Evolutionary conservation across 441 rosid species (phyloP).

Genomic region (Daphne laureola): DNA sequence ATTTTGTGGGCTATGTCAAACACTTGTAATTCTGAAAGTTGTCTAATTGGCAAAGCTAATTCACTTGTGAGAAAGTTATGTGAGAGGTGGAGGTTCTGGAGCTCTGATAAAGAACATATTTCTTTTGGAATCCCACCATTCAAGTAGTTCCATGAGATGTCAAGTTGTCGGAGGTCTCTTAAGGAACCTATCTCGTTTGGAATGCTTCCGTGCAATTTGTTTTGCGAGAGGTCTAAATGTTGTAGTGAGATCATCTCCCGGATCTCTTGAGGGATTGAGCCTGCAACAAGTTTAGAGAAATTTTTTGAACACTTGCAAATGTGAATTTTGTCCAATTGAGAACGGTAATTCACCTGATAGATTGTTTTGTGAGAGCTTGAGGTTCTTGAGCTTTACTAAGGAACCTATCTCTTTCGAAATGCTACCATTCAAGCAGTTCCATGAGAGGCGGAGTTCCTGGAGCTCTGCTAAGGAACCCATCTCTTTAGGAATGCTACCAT

Average conservation of each 20-base stretch:
- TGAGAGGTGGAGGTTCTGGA: no score
- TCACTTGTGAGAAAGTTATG: no score
- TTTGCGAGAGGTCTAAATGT: neutral
- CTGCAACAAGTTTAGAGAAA: neutral
- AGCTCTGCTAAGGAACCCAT: no score
- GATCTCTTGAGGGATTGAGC: neutral
- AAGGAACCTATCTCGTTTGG: neutral
- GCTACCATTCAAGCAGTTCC: neutral
- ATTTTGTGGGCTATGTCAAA: conserved; percentile 62
- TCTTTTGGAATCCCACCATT: neutral
- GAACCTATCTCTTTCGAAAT: neutral
- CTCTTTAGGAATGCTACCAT: neutral
- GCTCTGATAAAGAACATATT: neutral
- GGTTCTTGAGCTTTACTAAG: no score
- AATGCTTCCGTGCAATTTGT: conserved; percentile 1
- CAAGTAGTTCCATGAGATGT: neutral
- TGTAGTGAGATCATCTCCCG: neutral
- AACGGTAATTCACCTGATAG: no score
- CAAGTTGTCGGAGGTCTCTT: no score
- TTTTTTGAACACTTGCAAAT: no score
- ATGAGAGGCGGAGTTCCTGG: no score
- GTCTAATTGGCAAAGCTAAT: conserved; percentile 7
- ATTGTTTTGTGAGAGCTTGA: no score
- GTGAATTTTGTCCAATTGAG: neutral
- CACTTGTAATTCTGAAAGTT: conserved; percentile 40